These are phyloP conservation scores for Lodderomyces jiufengensis DNA, from an alignment of 1,139 yeast genomes.

Conservation along the genomic window DNA sequence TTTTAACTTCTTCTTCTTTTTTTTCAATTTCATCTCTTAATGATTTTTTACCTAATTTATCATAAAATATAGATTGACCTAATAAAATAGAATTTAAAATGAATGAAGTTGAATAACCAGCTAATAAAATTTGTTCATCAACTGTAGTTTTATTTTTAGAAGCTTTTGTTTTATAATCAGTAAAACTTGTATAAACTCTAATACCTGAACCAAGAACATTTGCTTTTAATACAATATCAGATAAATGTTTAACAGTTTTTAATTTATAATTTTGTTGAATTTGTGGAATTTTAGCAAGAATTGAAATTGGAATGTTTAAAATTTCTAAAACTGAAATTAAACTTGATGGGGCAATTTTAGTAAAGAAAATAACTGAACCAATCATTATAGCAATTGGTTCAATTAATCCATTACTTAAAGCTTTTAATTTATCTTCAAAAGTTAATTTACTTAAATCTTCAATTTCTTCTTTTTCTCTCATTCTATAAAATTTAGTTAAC, in stretches of 20 bases:
- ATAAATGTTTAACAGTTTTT: constrained; percentile 53
- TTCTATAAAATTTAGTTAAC: constrained; percentile 35
- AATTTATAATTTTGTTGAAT: constrained; percentile 44
- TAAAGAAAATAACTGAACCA: constrained; percentile 27
- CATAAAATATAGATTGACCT: constrained; percentile 31
- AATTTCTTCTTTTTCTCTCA: constrained; percentile 18
- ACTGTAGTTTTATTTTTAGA: constrained; percentile 14
- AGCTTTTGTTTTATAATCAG: constrained; percentile 25
- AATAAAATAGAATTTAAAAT: constrained; percentile 30
- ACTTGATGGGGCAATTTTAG: constrained; percentile 30
- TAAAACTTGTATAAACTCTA: constrained; percentile 55
- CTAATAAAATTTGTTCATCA: constrained; percentile 29
- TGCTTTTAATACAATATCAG: constrained; percentile 52
- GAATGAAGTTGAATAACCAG: constrained; percentile 35
- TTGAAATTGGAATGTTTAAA: constrained; percentile 50
- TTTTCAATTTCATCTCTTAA: constrained; percentile 8
- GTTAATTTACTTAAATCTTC: constrained; percentile 11
- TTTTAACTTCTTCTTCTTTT: not conserved
- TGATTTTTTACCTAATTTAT: constrained; percentile 14
- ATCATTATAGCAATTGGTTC: constrained; percentile 28
- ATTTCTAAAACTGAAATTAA: constrained; percentile 41
- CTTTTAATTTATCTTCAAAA: constrained; percentile 20
- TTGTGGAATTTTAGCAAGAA: constrained; percentile 56
- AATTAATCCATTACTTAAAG: constrained; percentile 19
- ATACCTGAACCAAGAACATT: constrained; percentile 53